Base-by-base conservation (phyloP, 2,329 filamentous ascomycete species). In the Setomelanomma holmii region DNA sequence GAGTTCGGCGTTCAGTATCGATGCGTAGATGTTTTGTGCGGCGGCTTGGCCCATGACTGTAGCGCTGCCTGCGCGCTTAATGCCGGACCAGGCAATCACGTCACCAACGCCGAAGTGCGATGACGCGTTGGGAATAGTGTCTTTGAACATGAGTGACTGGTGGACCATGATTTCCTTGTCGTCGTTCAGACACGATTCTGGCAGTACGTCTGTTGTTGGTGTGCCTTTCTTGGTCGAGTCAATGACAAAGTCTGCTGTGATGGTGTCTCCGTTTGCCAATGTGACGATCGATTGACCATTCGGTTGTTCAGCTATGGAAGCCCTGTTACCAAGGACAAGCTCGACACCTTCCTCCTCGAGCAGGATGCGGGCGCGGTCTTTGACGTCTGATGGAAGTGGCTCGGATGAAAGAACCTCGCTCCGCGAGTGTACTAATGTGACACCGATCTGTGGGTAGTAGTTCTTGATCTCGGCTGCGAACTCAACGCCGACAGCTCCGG, bases 401-500 rank as follows among this genome's bases (percentile, higher is more conserved):
- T 95, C 90, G 0, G 88, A 85, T 0, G 89, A 91, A 6, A 93
- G 80, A 1, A 93, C 82, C 63, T 84, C 84, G 21, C 82, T 78
- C 17, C 89, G 81, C 4, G 89, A 92, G 70, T 93, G 90, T 4
- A 91, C 84, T 1, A 95, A 82, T 1, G 85, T 89, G n/a, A 93
- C 86, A 35, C 82, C 82, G 47, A 85, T 77, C 10, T 82, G 65
- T 0, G 90, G 89, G 55, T 87, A 81, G 20, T 86, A 77, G 40
- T 84, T 72, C 74, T 92, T 93, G 47, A 93, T 78, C 75, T 95
- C 90, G 1, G 88, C 86, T 0, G 90, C 89, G 82, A 93, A 91
- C 71, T 93, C 90, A 48, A 93, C 86, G 7, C 90, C 90, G 1
- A 93, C 90, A 5, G 90, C 90, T 43, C 89, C 85, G 58, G 90